Evolutionary conservation across 176 grass and related monocot species (phyloP).

Genomic region (Aegilops longissima): DNA sequence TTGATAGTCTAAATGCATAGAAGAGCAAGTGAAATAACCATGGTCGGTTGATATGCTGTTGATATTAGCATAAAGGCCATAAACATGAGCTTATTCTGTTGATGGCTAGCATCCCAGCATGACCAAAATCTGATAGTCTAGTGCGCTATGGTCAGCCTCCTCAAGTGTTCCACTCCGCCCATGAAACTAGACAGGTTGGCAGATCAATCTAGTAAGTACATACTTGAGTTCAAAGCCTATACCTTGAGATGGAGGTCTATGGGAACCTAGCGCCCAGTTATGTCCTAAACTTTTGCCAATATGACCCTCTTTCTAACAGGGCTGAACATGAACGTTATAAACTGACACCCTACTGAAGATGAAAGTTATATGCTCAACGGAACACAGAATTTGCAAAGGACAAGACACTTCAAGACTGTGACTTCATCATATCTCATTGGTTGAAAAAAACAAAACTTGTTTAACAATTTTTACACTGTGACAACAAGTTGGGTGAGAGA

Average conservation of each 20-base stretch:
- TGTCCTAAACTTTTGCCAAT: background rate
- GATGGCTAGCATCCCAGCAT: background rate
- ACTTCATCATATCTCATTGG: background rate
- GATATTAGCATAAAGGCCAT: background rate
- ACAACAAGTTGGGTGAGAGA: background rate
- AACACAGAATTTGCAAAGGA: background rate
- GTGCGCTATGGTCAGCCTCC: background rate
- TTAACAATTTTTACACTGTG: background rate
- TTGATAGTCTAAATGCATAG: background rate
- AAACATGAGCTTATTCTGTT: background rate
- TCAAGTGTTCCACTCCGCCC: background rate
- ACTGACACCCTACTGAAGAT: background rate
- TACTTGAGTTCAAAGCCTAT: background rate
- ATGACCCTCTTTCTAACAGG: constrained; percentile 6
- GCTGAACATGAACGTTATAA: background rate
- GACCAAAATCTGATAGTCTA: background rate
- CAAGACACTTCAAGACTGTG: background rate
- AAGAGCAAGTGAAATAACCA: background rate
- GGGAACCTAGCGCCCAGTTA: background rate
- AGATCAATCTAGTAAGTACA: background rate
- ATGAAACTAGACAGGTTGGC: background rate
- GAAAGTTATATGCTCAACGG: background rate
- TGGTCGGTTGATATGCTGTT: background rate
- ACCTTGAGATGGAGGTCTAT: background rate
- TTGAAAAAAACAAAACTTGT: background rate